Evolutionary conservation across 1,284 basidiomycete genomes (phyloP).

Genomic region (Ceratobasidium theobromae): DNA sequence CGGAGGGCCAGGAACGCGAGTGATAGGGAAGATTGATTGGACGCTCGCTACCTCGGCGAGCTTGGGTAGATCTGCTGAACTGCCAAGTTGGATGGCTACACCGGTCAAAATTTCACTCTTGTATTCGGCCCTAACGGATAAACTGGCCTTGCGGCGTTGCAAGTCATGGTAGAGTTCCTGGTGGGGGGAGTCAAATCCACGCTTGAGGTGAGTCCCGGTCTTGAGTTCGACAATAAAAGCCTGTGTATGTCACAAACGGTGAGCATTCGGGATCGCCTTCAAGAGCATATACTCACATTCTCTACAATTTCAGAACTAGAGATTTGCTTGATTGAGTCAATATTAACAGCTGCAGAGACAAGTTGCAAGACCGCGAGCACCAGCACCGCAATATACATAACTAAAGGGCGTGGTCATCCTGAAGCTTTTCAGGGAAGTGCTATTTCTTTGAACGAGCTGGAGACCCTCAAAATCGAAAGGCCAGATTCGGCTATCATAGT

Average conservation of each 20-base stretch:
- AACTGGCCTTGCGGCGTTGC: neutral
- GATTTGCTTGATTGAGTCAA: conserved; percentile 5
- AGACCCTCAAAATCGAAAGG: too few relatives aligned
- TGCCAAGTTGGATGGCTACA: conserved; percentile 8
- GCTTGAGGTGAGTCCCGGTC: conserved; percentile 10
- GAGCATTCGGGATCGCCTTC: neutral
- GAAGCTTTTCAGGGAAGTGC: too few relatives aligned
- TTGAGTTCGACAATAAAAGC: conserved; percentile 13
- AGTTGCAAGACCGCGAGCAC: neutral
- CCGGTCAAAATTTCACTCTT: neutral
- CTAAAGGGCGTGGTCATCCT: too few relatives aligned
- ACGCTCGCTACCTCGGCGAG: conserved; percentile 7
- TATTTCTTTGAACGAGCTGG: too few relatives aligned
- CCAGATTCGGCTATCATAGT: too few relatives aligned
- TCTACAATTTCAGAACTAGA: neutral
- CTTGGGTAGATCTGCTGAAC: neutral
- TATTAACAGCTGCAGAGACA: conserved; percentile 5
- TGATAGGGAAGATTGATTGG: conserved; percentile 1
- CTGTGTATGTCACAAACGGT: neutral
- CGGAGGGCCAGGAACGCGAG: neutral
- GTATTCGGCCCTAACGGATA: neutral
- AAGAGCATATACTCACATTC: neutral
- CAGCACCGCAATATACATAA: neutral
- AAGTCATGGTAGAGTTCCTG: conserved; percentile 27
- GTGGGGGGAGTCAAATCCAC: conserved; percentile 21